Evolutionary conservation across 1,284 basidiomycete genomes (phyloP), one percentile per base, ranked within the genome.

Genomic region (Microbotryum silenes-acaulis): DNA sequence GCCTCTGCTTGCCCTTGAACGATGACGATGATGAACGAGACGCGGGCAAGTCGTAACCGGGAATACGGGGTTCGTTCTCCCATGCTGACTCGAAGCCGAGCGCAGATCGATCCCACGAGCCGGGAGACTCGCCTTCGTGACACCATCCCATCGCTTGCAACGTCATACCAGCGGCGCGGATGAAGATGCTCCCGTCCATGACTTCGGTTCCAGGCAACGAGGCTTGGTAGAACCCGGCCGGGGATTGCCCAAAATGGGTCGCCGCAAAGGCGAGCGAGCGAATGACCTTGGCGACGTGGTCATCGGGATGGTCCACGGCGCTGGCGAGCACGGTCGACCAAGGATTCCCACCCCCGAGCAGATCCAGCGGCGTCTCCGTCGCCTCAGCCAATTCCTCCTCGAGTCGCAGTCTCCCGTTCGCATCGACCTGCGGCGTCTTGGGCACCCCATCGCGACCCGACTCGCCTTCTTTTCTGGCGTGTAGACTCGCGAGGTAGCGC

Each of bases 261-360:
- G 70, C 68, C 0, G 71, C 71, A 37, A 66, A 71, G 48, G 48
- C 65, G n/a, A 72, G 60, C 6, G 69, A 63, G 10, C 71, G 64
- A n/a, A 70, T 52, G 27, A 56, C 65, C 54, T 72, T 72, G 7
- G 70, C 66, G 20, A 67, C 57, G n/a, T 72, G 71, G 45, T 70
- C 67, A 58, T 72, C 71, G 16, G 64, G 57, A 52, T 71, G 70
- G 46, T 71, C 70, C 4, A 59, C 61, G 8, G 66, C 66, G 7
- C 57, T 60, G 18, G 56, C 50, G 18, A 68, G 27, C 5, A 66
- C 55, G 48, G 29, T 56, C 50, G 63, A 59, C 66, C 66, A 68
- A 4, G 66, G 59, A 56, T 64, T 68, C 14, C 29, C 58, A 6
- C 21, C 33, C 2, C 6, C 37, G 20, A 42, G 37, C 37, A 42